Evolutionary conservation across 306 rosid genomes (phyloP).

Genomic region (Lablab purpureus): DNA sequence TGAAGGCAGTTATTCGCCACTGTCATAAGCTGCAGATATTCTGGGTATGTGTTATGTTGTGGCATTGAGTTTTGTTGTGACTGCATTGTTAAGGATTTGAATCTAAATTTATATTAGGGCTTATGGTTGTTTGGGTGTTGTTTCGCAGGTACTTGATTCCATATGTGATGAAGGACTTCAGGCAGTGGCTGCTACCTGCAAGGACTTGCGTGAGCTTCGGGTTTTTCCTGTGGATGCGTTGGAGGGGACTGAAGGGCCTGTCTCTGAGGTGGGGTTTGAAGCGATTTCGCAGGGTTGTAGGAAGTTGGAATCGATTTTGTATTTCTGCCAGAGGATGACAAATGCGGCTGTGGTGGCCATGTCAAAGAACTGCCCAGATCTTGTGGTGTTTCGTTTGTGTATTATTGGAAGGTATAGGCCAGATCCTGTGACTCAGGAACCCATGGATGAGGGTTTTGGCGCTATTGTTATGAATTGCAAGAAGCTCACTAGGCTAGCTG

Average conservation of each 20-base stretch:
- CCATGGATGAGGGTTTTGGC: constrained; percentile 96
- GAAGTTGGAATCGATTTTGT: constrained; percentile 74
- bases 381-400: constrained; percentile 86
- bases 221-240: constrained; percentile 72
- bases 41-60: constrained; percentile 66
- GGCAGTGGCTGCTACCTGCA: constrained; percentile 86
- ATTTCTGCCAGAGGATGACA: constrained; percentile 84
- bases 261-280: constrained; percentile 79
- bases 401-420: constrained; percentile 83
- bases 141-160: constrained; percentile 80
- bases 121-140: constrained; percentile 37
- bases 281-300: constrained; percentile 92
- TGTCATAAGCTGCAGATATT: constrained; percentile 79
- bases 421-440: constrained; percentile 64
- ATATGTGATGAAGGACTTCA: constrained; percentile 87
- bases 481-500: constrained; percentile 91
- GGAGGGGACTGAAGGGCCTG: constrained; percentile 77
- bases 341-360: constrained; percentile 89
- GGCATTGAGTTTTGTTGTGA: neutral
- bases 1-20: constrained; percentile 65
- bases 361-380: constrained; percentile 87
- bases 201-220: constrained; percentile 79
- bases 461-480: constrained; percentile 93
- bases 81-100: constrained; percentile 6
- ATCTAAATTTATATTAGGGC: constrained; percentile 24